phyloP scores from a whole-genome alignment of 2,329 filamentous ascomycete genomes.

The Leptodontidium sp. region DNA sequence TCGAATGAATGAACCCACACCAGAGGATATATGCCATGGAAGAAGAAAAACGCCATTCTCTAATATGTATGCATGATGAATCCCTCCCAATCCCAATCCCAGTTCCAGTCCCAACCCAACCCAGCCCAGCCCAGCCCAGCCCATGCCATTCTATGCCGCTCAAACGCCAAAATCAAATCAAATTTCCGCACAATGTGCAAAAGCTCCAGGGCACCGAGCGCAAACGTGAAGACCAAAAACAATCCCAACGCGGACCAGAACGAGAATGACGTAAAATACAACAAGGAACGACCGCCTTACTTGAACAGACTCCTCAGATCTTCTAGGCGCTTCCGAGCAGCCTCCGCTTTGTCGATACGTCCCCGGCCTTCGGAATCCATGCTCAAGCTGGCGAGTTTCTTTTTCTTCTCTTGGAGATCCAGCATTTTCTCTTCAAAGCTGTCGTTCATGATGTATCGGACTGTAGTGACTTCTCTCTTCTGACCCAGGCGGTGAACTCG shows the following conservation, averaged over 20 bases:
- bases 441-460: slow-evolving; percentile 86
- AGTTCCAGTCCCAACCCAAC: neutral
- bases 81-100: neutral
- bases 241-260: neutral
- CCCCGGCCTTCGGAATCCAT: slow-evolving; percentile 66
- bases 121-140: neutral
- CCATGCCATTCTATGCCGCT: neutral
- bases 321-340: slow-evolving; percentile 55
- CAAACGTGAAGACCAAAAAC: neutral
- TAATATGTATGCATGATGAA: neutral
- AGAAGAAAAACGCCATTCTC: neutral
- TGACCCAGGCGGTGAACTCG: slow-evolving; percentile 92
- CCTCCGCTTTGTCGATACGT: slow-evolving; percentile 46
- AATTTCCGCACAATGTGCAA: neutral
- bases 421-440: slow-evolving; percentile 97
- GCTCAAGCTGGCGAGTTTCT: slow-evolving; percentile 85
- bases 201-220: neutral
- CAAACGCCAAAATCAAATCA: neutral
- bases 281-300: slow-evolving; percentile 24
- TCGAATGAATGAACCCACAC: neutral
- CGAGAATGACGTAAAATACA: neutral
- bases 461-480: slow-evolving; percentile 85
- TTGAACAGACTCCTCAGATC: slow-evolving; percentile 67
- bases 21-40: slow-evolving; percentile 1
- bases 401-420: slow-evolving; percentile 89